A percentile compares a stretch with the other conserved stretches of the same genome.
Conservation (phyloP, 1,284 basidiomycete species). For the Calocybe gambosa region DNA sequence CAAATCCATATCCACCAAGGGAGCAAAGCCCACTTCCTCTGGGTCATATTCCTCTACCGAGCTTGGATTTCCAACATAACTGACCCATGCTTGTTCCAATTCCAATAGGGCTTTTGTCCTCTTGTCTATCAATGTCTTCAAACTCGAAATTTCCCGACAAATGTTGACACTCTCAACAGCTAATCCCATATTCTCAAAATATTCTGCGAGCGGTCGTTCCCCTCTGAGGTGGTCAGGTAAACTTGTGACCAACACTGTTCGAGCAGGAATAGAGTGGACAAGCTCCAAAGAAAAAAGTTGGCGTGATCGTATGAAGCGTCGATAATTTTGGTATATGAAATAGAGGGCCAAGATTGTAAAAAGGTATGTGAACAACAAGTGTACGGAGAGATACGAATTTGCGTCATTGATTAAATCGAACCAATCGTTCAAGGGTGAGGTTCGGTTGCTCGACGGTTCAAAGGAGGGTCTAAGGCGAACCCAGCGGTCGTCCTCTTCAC, state of each 20-base stretch:
- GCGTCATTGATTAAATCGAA: slow-evolving; percentile 82
- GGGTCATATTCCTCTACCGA: slow-evolving; percentile 69
- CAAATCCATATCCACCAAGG: slow-evolving; percentile 46
- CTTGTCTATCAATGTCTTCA: slow-evolving; percentile 70
- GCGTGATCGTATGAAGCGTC: slow-evolving; percentile 84
- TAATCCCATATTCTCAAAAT: slow-evolving; percentile 84
- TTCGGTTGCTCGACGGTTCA: slow-evolving; percentile 26
- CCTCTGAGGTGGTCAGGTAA: slow-evolving; percentile 80
- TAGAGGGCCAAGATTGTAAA: slow-evolving; percentile 85
- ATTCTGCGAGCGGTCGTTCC: slow-evolving; percentile 84
- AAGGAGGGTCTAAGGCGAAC: slow-evolving; percentile 19
- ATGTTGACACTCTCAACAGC: slow-evolving; percentile 88
- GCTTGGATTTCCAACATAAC: slow-evolving; percentile 91
- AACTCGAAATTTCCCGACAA: slow-evolving; percentile 72
- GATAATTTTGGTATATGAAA: slow-evolving; percentile 86
- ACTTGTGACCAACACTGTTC: slow-evolving; percentile 85
- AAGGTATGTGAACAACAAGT: slow-evolving; percentile 90
- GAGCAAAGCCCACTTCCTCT: slow-evolving; percentile 42
- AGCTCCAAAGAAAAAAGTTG: slow-evolving; percentile 93
- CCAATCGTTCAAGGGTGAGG: slow-evolving; percentile 53
- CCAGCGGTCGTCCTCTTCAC: slow-evolving; percentile 32
- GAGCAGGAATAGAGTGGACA: slow-evolving; percentile 88
- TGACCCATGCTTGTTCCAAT: slow-evolving; percentile 82
- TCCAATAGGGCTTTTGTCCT: slow-evolving; percentile 74
- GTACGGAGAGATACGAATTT: slow-evolving; percentile 79